Evolutionary conservation across 805 yeast species (phyloP), one percentile per base, ranked within the genome.

Genomic region (Yarrowia sp.): DNA sequence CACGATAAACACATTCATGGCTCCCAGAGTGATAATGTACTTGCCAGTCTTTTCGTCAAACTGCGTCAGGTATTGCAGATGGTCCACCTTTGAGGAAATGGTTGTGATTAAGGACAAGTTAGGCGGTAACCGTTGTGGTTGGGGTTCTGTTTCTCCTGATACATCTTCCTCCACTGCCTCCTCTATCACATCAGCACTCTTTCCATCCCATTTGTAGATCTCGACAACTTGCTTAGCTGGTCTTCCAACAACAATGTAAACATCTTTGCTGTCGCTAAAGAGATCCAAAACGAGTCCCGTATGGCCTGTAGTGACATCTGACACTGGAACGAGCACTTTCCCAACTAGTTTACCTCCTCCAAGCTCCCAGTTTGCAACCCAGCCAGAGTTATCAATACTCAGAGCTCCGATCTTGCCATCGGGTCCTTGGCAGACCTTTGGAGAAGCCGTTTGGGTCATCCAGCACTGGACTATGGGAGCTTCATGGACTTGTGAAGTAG

Each of bases 341-440:
- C 61, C 61, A 0, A 26, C 61, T n/a, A 54, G 19, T 17, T 54
- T 54, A 3, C 61, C 61, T 9, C 46, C 61, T 22, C 51, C 63
- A 41, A 58, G 63, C 17, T 58, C 63, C 63, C 63, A 58, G 36
- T 43, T 58, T 4, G 32, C 51, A 17, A 41, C 51, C 49, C 51
- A 32, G n/a, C 63, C 63, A 0, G 38, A 11, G 8, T 36, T 32
- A n/a, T 58, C 63, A 41, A 58, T 58, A 41, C 63, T 58, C 21
- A 58, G 32, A 8, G 63, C 63, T 4, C 63, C 63, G 8, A 58
- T 17, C n/a, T 41, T 41, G 22, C 51, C 63, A 3, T 58, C 51
- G 6, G 51, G 49, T 2, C 51, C 41, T 12, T 58, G 51, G 63
- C 63, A 58, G 24, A 58, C 40, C 41, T 58, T 58, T 2, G 63